Evolutionary conservation across 345 rosid species (phyloP).

Genomic region (Firmiana major): DNA sequence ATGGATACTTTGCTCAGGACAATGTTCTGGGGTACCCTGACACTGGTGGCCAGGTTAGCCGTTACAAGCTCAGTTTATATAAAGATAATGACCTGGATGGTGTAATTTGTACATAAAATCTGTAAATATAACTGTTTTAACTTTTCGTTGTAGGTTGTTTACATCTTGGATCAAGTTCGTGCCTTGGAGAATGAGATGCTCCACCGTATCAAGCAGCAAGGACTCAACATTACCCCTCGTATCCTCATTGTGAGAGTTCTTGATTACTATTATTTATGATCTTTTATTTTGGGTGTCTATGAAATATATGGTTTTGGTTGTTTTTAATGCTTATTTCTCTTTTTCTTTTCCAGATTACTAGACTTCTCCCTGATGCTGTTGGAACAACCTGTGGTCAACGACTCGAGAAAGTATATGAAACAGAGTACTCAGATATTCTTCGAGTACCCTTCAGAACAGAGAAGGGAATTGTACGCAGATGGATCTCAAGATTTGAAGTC

Average conservation of each 20-base stretch:
- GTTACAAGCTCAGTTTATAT: not conserved
- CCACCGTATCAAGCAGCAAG: conserved; percentile 77
- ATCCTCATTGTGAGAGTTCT: conserved; percentile 66
- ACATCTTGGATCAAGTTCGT: conserved; percentile 96
- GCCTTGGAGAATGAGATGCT: conserved; percentile 89
- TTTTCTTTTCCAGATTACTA: conserved; percentile 49
- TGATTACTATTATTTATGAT: not conserved
- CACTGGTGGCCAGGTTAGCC: conserved; percentile 89
- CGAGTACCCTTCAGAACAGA: conserved; percentile 83
- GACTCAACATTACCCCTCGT: conserved; percentile 74
- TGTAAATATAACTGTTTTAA: not conserved
- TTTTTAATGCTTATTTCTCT: conserved; percentile 13
- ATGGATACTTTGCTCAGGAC: conserved; percentile 96
- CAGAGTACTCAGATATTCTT: conserved; percentile 75
- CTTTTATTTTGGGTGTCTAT: not conserved
- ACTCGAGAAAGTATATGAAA: conserved; percentile 75
- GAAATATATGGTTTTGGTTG: not conserved
- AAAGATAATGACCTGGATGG: not conserved
- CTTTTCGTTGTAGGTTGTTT: conserved; percentile 56
- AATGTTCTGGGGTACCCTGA: conserved; percentile 95
- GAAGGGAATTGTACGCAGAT: conserved; percentile 72
- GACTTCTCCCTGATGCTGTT: conserved; percentile 86
- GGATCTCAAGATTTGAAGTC: conserved; percentile 98
- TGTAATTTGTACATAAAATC: not conserved
- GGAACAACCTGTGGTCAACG: conserved; percentile 97